Evolutionary conservation across 2,329 filamentous ascomycete species (phyloP), one percentile per base, ranked within the genome.

Genomic region (Ophiostoma angusticollis): DNA sequence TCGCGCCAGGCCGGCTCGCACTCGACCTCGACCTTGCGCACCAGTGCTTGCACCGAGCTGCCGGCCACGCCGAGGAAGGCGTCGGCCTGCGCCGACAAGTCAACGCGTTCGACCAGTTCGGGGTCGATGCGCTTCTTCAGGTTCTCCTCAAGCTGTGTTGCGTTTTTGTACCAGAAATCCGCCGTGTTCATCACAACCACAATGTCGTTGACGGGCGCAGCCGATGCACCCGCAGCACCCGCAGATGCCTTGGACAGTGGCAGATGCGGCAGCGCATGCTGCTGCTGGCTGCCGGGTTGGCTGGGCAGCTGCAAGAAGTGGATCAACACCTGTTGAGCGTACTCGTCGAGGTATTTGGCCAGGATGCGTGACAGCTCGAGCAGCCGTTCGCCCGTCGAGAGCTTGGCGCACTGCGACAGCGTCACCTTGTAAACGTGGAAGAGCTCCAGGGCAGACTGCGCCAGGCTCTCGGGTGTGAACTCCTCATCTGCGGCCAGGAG

Each of bases 391-490:
- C 86, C 83, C 0, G 89, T 95, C 0, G 91, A 96, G 1, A 98
- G 69, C 58, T 95, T 96, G 4, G 91, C 86, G 59, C 91, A 98
- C 61, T 98, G 91, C 4, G 86, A 85, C 25, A 98, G 64, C 0
- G 85, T 89, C 43, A 89, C 73, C 45, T 93, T 85, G 62, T 98
- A 98, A 55, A 95, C 94, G 52, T 94, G 85, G 60, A 98, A 98
- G 0, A 98, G 72, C 55, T 98, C 91, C 32, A 93, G 95, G 4
- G 91, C 93, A 0, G 91, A 96, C 2, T 81, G 70, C 42, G 95
- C 89, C 41, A 98, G 89, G 31, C 84, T 78, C 55, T 93, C 84
- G 0, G 83, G 69, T 30, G 84, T 84, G 57, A 96, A 96, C 40
- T 98, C 91, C 50, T 98, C 91, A 48, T 95, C 91, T 0, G 72